Conservation (phyloP, 1,284 basidiomycete species). For the Peniophora sp. region DNA sequence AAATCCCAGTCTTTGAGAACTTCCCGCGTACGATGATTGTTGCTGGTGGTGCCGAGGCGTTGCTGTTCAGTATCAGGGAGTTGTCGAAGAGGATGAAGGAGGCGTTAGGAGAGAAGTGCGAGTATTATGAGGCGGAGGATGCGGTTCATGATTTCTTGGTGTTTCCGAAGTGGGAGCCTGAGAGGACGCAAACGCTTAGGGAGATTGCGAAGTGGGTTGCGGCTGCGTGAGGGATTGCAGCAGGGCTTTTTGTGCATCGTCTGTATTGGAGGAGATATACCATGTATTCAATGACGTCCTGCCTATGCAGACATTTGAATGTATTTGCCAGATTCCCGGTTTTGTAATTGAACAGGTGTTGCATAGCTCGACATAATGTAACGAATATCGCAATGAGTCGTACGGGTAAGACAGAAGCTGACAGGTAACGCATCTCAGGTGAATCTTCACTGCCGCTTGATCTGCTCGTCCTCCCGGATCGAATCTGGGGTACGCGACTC, state of each 20-base stretch:
- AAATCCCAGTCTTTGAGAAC: slow-evolving; percentile 8
- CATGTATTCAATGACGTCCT: no score
- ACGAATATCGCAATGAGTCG: no score
- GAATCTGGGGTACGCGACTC: no score
- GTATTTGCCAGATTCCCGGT: no score
- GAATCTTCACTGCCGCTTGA: no score
- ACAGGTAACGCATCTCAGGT: no score
- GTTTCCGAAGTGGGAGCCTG: slow-evolving; percentile 17
- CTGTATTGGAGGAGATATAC: background rate
- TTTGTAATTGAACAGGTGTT: no score
- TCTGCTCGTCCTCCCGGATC: no score
- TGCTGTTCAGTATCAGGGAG: slow-evolving; percentile 20
- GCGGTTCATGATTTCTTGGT: slow-evolving; percentile 22
- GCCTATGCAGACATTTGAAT: no score
- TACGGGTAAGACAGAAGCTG: no score
- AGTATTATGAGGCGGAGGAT: slow-evolving; percentile 20
- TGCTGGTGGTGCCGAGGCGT: slow-evolving; percentile 22
- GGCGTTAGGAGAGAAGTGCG: slow-evolving; percentile 19
- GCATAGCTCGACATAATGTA: no score
- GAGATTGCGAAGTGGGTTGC: slow-evolving; percentile 17
- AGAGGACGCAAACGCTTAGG: slow-evolving; percentile 19
- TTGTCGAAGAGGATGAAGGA: slow-evolving; percentile 17
- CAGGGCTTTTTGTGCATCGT: background rate
- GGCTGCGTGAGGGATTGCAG: background rate
- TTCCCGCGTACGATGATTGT: slow-evolving; percentile 27